Evolutionary conservation across 495 filamentous ascomycete genomes (phyloP).

Genomic region (Daldinia decipiens): DNA sequence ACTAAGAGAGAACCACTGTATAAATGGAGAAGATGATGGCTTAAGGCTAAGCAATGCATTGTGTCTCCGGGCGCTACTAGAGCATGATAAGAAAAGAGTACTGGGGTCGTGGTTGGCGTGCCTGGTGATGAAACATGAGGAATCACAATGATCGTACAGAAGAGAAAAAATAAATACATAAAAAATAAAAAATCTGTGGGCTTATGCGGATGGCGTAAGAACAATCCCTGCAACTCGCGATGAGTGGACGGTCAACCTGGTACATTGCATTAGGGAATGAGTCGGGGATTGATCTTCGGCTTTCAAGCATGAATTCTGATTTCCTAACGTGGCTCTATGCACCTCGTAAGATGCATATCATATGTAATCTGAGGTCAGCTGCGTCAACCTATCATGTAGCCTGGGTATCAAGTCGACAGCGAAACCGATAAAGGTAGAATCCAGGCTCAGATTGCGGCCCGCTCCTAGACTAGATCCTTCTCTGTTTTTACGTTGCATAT

Average conservation of each 20-base stretch:
- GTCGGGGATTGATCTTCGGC: conserved; percentile 10
- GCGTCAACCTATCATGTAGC: conserved; percentile 8
- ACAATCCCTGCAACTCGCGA: conserved; percentile 13
- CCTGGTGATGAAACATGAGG: conserved; percentile 40
- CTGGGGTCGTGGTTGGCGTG: conserved; percentile 34
- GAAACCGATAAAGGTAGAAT: conserved; percentile 15
- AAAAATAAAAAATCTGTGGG: background rate
- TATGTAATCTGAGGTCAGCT: conserved; percentile 24
- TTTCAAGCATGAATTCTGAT: conserved; percentile 33
- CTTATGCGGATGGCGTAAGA: conserved; percentile 22
- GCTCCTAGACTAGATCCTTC: conserved; percentile 39
- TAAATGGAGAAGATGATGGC: conserved; percentile 32
- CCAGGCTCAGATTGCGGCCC: conserved; percentile 39
- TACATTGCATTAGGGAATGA: conserved; percentile 30
- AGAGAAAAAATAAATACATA: too few species aligned
- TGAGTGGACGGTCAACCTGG: conserved; percentile 26
- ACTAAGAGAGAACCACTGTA: background rate
- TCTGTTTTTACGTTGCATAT: conserved; percentile 8
- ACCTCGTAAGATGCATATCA: conserved; percentile 14
- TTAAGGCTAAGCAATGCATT: conserved; percentile 39
- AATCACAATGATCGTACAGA: conserved; percentile 27
- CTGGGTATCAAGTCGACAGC: conserved; percentile 18
- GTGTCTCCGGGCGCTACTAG: conserved; percentile 14
- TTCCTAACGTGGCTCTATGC: conserved; percentile 34
- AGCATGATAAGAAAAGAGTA: conserved; percentile 22